phyloP scores from a whole-genome alignment of 768 basidiomycete species.

The Pisolithus microcarpus region DNA sequence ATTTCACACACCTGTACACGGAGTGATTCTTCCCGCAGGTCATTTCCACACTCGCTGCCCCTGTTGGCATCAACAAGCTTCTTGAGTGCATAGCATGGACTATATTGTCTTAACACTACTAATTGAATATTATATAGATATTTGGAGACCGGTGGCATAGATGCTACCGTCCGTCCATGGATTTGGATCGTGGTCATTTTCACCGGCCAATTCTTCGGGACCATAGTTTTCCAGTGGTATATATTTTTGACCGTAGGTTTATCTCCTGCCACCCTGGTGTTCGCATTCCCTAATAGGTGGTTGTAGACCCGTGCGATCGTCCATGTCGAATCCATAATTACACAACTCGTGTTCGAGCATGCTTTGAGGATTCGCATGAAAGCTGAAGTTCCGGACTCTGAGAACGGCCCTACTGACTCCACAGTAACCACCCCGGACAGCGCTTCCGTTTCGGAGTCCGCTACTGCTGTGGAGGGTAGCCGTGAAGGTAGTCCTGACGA shows the following conservation, averaged over 20 bases:
- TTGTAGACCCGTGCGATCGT: constrained; percentile 38
- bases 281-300: background rate
- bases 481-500: constrained; percentile 3
- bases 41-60: constrained; percentile 18
- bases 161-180: constrained; percentile 52
- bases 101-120: background rate
- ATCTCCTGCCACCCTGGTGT: constrained; percentile 4
- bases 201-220: constrained; percentile 37
- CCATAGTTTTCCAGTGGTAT: constrained; percentile 48
- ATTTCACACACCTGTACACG: background rate
- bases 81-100: constrained; percentile 15
- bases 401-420: background rate
- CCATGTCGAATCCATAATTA: constrained; percentile 44
- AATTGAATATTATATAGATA: constrained; percentile 34
- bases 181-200: constrained; percentile 56
- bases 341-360: constrained; percentile 49
- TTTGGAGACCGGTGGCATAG: constrained; percentile 46
- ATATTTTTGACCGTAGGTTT: constrained; percentile 28
- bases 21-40: constrained; percentile 4
- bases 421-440: constrained; percentile 6
- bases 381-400: constrained; percentile 12
- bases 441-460: constrained; percentile 7
- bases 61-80: constrained; percentile 27
- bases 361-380: constrained; percentile 48
- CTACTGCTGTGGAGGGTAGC: constrained; percentile 8